phyloP scores from a whole-genome alignment of 2,329 filamentous ascomycete species.

The Conoideocrella luteorostrata region DNA sequence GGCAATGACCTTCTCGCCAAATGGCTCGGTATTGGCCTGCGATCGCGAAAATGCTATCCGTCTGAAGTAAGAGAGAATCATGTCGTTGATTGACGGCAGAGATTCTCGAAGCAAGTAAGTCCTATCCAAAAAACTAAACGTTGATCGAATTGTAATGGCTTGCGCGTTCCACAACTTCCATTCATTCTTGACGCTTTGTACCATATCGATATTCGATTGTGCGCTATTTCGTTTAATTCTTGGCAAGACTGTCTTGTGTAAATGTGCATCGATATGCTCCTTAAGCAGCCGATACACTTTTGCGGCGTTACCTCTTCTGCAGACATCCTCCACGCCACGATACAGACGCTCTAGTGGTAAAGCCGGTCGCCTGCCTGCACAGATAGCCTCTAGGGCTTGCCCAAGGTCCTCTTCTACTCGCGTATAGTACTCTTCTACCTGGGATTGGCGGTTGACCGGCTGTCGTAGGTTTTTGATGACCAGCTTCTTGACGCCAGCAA shows the following conservation, averaged over 20 bases:
- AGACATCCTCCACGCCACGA: conserved; percentile 85
- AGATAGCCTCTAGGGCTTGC: conserved; percentile 65
- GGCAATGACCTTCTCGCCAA: conserved; percentile 28
- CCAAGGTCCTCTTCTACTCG: conserved; percentile 70
- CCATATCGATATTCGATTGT: conserved; percentile 52
- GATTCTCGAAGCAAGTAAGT: conserved; percentile 75
- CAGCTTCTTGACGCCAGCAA: conserved; percentile 73
- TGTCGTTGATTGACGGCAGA: conserved; percentile 68
- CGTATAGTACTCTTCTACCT: conserved; percentile 72
- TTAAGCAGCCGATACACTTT: conserved; percentile 62
- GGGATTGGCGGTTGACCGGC: conserved; percentile 46
- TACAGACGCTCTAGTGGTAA: conserved; percentile 85
- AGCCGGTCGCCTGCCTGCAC: conserved; percentile 55
- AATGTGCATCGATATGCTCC: conserved; percentile 58
- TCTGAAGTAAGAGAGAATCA: conserved; percentile 72
- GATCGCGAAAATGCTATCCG: conserved; percentile 40
- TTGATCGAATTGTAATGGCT: conserved; percentile 66
- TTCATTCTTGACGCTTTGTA: conserved; percentile 47
- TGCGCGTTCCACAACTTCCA: conserved; percentile 79
- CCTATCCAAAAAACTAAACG: conserved; percentile 91
- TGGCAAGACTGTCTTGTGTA: conserved; percentile 55
- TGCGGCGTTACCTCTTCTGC: conserved; percentile 66
- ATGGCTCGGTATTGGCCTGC: conserved; percentile 5
- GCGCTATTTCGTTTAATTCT: conserved; percentile 44
- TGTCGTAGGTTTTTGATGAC: conserved; percentile 88